A percentile compares a stretch with the other conserved stretches of the same genome.
Evolutionary conservation across 768 basidiomycete genomes (phyloP).

Genomic region (Hydnomerulius pinastri): DNA sequence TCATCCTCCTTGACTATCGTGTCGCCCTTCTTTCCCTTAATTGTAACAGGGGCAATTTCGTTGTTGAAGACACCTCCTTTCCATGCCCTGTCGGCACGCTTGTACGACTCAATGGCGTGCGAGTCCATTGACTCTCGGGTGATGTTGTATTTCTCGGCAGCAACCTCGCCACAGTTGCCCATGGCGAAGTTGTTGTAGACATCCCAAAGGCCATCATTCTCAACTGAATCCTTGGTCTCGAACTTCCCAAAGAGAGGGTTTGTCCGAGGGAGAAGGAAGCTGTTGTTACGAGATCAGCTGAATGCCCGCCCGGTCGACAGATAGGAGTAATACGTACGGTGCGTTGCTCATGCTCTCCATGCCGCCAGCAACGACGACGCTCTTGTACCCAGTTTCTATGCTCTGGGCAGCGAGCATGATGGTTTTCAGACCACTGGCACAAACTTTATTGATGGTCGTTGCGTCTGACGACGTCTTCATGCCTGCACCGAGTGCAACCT

Average conservation of each 20-base stretch:
- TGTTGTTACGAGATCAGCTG: conserved; percentile 26
- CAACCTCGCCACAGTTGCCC: conserved; percentile 94
- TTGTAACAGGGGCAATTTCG: conserved; percentile 87
- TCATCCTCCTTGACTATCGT: conserved; percentile 91
- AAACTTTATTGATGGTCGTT: conserved; percentile 99
- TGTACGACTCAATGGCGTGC: conserved; percentile 94
- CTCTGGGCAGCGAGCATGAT: conserved; percentile 92
- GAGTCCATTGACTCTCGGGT: conserved; percentile 85
- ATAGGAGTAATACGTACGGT: conserved; percentile 63
- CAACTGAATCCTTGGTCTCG: conserved; percentile 82
- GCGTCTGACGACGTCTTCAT: conserved; percentile 86
- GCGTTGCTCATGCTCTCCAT: conserved; percentile 99
- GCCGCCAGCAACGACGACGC: conserved; percentile 89
- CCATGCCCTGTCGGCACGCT: conserved; percentile 92
- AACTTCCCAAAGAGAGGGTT: conserved; percentile 90
- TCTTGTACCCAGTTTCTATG: conserved; percentile 84
- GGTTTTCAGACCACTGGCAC: conserved; percentile 95
- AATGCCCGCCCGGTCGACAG: conserved; percentile 3
- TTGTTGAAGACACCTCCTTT: conserved; percentile 77
- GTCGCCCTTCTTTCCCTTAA: conserved; percentile 95
- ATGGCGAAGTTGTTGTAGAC: conserved; percentile 97
- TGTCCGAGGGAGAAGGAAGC: conserved; percentile 80
- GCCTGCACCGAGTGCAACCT: conserved; percentile 92
- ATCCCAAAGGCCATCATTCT: conserved; percentile 94
- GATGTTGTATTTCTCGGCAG: conserved; percentile 81